These are phyloP conservation scores for Penicillium hordei DNA, from an alignment of 2,329 filamentous ascomycete species.

Conservation along the genomic window DNA sequence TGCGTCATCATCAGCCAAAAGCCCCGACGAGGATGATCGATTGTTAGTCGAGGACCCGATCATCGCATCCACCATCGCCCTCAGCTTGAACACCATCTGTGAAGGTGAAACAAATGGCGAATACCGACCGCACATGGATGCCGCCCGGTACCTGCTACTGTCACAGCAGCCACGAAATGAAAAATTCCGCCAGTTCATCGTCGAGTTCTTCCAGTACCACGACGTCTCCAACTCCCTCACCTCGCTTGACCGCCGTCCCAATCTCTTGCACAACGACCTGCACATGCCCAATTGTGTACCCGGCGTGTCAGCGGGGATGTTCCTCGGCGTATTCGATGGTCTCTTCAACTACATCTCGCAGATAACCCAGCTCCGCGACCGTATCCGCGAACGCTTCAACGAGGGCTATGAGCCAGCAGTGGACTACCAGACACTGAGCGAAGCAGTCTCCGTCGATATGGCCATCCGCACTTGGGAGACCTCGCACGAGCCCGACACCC, in stretches of 20 bases:
- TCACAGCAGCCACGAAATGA: conserved; percentile 60
- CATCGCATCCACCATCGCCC: conserved; percentile 59
- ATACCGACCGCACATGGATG: conserved; percentile 76
- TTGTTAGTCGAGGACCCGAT: conserved; percentile 57
- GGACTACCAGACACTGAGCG: conserved; percentile 70
- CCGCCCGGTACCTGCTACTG: conserved; percentile 70
- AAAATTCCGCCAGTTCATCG: conserved; percentile 69
- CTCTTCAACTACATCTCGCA: conserved; percentile 75
- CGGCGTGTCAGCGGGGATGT: conserved; percentile 56
- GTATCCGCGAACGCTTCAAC: conserved; percentile 67
- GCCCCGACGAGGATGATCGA: conserved; percentile 31
- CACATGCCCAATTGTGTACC: conserved; percentile 56
- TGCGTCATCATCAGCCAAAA: conserved; percentile 24
- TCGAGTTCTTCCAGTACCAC: conserved; percentile 83
- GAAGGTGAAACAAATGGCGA: conserved; percentile 64
- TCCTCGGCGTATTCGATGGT: conserved; percentile 79
- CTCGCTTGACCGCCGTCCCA: conserved; percentile 53
- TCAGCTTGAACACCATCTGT: conserved; percentile 62
- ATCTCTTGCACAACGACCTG: conserved; percentile 55
- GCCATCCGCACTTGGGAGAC: conserved; percentile 75
- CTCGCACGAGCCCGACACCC: conserved; percentile 50
- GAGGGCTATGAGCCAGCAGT: conserved; percentile 65
- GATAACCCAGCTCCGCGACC: conserved; percentile 74
- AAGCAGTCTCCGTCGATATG: conserved; percentile 72
- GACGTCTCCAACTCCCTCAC: conserved; percentile 61